Conservation (phyloP, 129 eudicot genomes). For the Centaurea solstitialis region DNA sequence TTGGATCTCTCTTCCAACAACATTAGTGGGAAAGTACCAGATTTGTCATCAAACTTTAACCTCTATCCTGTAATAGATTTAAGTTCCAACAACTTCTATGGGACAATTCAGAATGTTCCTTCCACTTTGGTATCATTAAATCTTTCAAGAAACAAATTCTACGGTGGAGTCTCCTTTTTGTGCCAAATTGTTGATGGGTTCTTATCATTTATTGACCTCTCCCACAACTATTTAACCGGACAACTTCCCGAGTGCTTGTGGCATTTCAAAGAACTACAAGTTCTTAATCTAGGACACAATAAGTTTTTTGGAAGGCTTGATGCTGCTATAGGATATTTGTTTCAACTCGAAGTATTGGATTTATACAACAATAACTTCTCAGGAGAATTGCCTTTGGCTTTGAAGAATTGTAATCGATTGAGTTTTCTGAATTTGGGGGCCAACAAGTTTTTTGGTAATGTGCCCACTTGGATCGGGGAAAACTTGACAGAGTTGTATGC, state of each 20-base stretch:
- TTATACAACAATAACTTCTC: slow-evolving; percentile 10
- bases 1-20: slow-evolving; percentile 23
- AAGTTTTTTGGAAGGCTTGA: slow-evolving; percentile 19
- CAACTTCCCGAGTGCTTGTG: slow-evolving; percentile 7
- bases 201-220: slow-evolving; percentile 9
- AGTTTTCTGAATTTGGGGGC: slow-evolving; percentile 10
- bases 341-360: background rate
- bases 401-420: background rate
- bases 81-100: background rate
- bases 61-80: background rate
- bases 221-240: background rate
- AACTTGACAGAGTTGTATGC: background rate
- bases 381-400: slow-evolving; percentile 18
- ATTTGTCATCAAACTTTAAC: background rate
- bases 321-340: background rate
- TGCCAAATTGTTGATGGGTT: background rate
- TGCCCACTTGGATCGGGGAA: slow-evolving; percentile 27
- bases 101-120: background rate
- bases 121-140: background rate
- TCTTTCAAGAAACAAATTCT: background rate
- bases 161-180: background rate
- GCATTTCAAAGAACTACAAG: background rate
- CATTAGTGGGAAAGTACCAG: background rate
- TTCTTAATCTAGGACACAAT: slow-evolving; percentile 22
- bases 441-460: slow-evolving; percentile 21